These are phyloP conservation scores for Alternaria triticina DNA, from an alignment of 2,329 filamentous ascomycete genomes.

Conservation along the genomic window DNA sequence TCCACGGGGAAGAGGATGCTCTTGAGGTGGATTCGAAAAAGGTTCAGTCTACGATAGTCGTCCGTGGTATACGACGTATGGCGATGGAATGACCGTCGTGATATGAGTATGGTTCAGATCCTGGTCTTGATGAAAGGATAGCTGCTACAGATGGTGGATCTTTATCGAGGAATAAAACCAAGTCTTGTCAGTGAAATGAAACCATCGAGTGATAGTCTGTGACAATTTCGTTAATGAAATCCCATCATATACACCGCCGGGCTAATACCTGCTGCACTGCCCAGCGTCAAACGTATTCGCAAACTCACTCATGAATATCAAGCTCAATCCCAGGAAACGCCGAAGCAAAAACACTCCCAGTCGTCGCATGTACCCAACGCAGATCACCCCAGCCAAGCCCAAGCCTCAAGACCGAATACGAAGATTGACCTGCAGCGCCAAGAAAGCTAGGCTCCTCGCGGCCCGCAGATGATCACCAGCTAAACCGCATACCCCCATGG, in stretches of 20 bases:
- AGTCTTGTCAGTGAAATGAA: not conserved
- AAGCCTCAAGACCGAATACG: not conserved
- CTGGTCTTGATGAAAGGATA: not conserved
- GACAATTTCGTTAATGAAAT: not conserved
- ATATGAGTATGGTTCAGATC: not conserved
- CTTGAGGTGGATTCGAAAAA: not conserved
- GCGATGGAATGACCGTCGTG: not conserved
- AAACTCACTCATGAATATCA: not conserved
- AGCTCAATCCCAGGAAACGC: not conserved
- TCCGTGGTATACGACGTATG: rapidly evolving
- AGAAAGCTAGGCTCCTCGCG: not conserved
- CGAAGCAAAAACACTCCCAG: not conserved
- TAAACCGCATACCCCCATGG: not conserved
- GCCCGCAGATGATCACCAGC: not conserved
- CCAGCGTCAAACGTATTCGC: not conserved
- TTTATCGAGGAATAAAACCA: not conserved
- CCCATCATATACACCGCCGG: not conserved
- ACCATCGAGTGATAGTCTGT: not conserved
- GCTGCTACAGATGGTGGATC: not conserved
- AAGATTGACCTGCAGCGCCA: constrained; percentile 2
- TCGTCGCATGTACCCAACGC: not conserved
- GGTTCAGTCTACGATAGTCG: rapidly evolving
- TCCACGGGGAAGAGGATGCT: not conserved
- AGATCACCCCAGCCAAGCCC: not conserved
- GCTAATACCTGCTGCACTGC: not conserved